Evolutionary conservation across 257 asterid species (phyloP).

Genomic region (Solanum medicagineum): DNA sequence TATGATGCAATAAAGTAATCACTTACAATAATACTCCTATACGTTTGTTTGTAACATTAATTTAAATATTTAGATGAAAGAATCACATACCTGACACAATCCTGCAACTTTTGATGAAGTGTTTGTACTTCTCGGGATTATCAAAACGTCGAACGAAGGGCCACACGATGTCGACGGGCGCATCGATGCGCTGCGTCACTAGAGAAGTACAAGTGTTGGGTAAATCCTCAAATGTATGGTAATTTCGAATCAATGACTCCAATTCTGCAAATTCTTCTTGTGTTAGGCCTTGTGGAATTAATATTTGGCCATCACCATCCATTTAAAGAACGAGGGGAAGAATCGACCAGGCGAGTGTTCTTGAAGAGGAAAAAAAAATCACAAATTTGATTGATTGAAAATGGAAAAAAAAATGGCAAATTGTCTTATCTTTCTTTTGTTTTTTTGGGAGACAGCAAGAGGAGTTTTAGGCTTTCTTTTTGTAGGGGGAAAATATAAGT

Average conservation of each 20-base stretch:
- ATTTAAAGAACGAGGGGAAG: not conserved
- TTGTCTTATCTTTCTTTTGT: not conserved
- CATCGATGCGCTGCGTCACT: conserved; percentile 52
- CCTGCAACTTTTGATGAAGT: conserved; percentile 76
- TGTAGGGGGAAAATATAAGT: not conserved
- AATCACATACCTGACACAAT: conserved; percentile 3
- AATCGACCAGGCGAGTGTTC: not conserved
- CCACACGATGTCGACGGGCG: conserved; percentile 68
- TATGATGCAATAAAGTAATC: not conserved
- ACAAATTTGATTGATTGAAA: not conserved
- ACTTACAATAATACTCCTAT: not conserved
- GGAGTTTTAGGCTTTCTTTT: not conserved
- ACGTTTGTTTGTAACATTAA: not conserved
- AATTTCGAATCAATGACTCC: conserved; percentile 29
- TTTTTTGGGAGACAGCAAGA: not conserved
- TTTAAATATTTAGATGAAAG: not conserved
- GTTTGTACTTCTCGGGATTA: conserved; percentile 80
- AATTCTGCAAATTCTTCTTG: conserved; percentile 43
- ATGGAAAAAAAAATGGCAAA: not conserved
- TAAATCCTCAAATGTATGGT: conserved; percentile 49
- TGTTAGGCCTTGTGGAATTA: conserved; percentile 36
- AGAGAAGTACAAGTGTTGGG: conserved; percentile 73
- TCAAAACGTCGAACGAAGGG: conserved; percentile 71
- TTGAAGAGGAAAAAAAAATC: not conserved
- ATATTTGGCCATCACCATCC: conserved; percentile 15